Base-by-base conservation (phyloP, 257 asterid genomes). In the Hygrophila difformis region DNA sequence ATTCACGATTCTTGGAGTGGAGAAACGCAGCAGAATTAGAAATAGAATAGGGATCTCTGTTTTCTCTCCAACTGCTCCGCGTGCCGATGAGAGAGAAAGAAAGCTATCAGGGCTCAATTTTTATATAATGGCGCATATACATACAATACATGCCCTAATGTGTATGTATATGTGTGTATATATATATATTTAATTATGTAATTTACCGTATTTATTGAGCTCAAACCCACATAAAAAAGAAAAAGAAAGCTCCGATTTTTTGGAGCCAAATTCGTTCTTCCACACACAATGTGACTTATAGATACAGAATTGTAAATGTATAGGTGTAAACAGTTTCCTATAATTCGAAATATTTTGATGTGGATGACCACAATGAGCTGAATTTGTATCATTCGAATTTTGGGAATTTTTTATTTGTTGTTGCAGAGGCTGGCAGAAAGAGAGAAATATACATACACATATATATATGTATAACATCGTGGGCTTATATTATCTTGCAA, bases 1-100 rank as follows among this genome's bases (percentile, higher is more conserved):
- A 20, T 13, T 18, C 6, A 21, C 46, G 18, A 56, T 21, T 37
- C 50, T 38, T 8, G 28, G 24, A 39, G 57, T 22, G 39, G 23
- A 52, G 69, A 63, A 67, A 19, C 31, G 31, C 8, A 22, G 57
- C 10, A 23, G 12, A 5, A 33, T 10, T 3, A 18, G 47, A 41
- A 41, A 1, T 6, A 19, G 72, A 86, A 80, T 71, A 68, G 91
- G 86, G 93, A 83, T 83, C 93, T 83, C 92, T 79, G 82, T 68
- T 63, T 43, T 62, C 54, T 43, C 48, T 44, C 66, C 22, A 42
- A 51, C 70, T 42, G 0, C 41, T 55, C 55, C 33, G 59, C 17
- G 64, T 47, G 53, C 22, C 61, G 75, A 70, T 62, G 96, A 65
- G 82, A 82, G 87, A 78, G 76, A 73, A 17, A 66, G 55, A 47